Percentiles rank a stretch among this genome's conserved stretches.
These are phyloP conservation scores for Theobroma grandiflorum DNA, from an alignment of 441 rosid genomes.

Conservation along the genomic window DNA sequence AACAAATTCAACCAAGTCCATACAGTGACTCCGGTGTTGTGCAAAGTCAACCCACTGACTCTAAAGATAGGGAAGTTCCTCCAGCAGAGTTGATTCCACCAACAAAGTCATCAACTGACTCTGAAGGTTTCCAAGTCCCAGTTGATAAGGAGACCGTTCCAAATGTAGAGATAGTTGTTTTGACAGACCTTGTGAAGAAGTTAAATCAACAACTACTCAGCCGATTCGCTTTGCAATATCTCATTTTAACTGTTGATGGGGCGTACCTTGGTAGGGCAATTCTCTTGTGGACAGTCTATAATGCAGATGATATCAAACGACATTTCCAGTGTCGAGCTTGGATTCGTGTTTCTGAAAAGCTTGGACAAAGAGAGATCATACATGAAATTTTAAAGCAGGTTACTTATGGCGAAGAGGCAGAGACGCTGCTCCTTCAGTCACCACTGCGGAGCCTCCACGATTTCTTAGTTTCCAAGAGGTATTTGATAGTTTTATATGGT, in stretches of 20 bases:
- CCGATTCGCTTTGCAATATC: constrained; percentile 2
- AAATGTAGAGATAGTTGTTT: not conserved
- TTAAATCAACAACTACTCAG: constrained; percentile 16
- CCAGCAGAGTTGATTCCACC: not conserved
- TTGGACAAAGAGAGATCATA: constrained; percentile 4
- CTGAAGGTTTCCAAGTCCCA: not conserved
- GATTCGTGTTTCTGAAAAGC: constrained; percentile 18
- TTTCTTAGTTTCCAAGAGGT: constrained; percentile 17
- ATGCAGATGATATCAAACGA: constrained; percentile 2
- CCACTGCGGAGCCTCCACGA: constrained; percentile 15
- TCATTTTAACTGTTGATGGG: constrained; percentile 14
- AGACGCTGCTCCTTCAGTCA: not conserved
- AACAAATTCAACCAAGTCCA: constrained; percentile 6
- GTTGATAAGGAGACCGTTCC: constrained; percentile 16
- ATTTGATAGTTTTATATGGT: constrained; percentile 20
- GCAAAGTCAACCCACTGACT: too few relatives aligned
- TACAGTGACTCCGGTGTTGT: not conserved
- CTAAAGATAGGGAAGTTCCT: too few relatives aligned
- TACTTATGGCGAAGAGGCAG: not conserved
- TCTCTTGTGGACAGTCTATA: constrained; percentile 19
- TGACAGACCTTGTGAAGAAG: constrained; percentile 7
- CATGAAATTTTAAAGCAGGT: not conserved
- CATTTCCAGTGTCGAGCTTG: constrained; percentile 24
- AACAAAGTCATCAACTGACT: not conserved
- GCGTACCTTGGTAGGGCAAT: not conserved